phyloP scores from a whole-genome alignment of 257 asterid species.

The Solanum virginianum region DNA sequence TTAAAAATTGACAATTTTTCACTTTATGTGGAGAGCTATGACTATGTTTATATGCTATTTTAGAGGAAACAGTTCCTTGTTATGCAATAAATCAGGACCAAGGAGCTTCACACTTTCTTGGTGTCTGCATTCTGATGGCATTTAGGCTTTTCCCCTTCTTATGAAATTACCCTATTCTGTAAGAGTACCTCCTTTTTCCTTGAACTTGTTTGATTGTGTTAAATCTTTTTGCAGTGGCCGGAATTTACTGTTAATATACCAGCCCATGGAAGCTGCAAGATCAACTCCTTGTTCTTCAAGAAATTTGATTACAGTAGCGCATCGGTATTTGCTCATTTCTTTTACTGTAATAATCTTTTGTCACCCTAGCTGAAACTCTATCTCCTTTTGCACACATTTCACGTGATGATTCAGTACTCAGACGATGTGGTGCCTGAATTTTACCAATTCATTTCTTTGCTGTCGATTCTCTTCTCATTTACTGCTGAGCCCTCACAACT shows the following conservation, averaged over 20 bases:
- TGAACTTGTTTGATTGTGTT: not conserved
- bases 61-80: not conserved
- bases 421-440: not conserved
- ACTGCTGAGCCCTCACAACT: not conserved
- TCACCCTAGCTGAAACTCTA: not conserved
- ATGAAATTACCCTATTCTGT: not conserved
- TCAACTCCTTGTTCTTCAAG: slow-evolving; percentile 69
- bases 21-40: not conserved
- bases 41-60: not conserved
- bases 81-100: not conserved
- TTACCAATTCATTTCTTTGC: not conserved
- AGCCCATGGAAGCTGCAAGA: slow-evolving; percentile 50
- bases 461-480: not conserved
- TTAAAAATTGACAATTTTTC: not conserved
- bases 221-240: slow-evolving; percentile 69
- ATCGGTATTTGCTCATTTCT: slow-evolving; percentile 34
- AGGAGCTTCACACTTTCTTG: not conserved
- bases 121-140: not conserved
- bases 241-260: slow-evolving; percentile 62
- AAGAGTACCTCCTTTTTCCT: not conserved
- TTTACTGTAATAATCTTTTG: not conserved
- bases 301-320: slow-evolving; percentile 84
- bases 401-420: not conserved
- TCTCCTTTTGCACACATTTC: not conserved
- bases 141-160: not conserved